Evolutionary conservation across 345 rosid genomes (phyloP), one percentile per base, ranked within the genome.

Genomic region (Eucalyptus grandis): DNA sequence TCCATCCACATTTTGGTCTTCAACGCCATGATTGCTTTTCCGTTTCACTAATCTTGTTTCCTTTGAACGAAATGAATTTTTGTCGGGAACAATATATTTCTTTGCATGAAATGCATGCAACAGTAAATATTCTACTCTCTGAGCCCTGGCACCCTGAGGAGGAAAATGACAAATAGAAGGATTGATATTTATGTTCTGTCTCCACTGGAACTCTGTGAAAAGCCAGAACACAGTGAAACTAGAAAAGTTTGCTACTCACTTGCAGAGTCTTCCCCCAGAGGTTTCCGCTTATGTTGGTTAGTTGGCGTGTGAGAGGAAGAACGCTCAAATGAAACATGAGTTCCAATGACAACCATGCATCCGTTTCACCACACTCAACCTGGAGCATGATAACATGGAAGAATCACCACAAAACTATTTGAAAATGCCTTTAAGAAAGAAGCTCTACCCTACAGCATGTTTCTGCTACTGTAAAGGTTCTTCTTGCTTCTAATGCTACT

Each of bases 291-390:
- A 98, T 98, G 91, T 97, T 97, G 60, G 99, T 97, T 89, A 98
- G 95, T 93, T 98, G 98, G 67, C 99, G 99, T 22, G 99, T 98
- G 89, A 98, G 99, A 77, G 99, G 99, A 93, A 98, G 99, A 93
- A 95, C 93, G 88, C 98, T 97, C 90, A 98, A 89, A 94, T 96
- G 98, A 94, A 98, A 96, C 99, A 97, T 96, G 89, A 98, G 98
- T 94, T 98, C 99, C 99, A 98, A 93, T 47, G 99, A 96, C 89
- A 98, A 92, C 99, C 99, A 98, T 86, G 99, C 98, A 95, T 98
- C 99, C 82, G 98, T 96, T 92, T 98, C 99, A 16, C 99, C 99
- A 88, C 90, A 96, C 91, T 98, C 99, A 90, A 97, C 95, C 99
- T 98, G 97, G 60, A 92, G 49, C 62, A 69, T 92, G 80, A 72